Percentiles rank a stretch among this genome's conserved stretches.
phyloP scores from a whole-genome alignment of 768 basidiomycete genomes.

The Naematelia encephala region DNA sequence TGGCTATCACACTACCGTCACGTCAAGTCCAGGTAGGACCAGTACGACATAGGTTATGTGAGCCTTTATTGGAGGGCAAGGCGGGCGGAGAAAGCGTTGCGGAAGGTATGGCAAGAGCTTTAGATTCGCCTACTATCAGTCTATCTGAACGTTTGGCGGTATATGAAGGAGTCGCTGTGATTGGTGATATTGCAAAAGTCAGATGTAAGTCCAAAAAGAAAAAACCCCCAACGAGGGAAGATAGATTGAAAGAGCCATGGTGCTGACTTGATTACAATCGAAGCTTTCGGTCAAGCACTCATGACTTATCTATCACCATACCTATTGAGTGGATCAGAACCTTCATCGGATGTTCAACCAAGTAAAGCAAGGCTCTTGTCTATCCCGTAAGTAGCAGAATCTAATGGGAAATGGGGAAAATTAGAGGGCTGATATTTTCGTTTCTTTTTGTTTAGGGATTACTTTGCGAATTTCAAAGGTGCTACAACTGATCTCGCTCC shows the following conservation, averaged over 20 bases:
- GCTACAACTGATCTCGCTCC: conserved; percentile 40
- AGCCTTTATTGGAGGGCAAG: conserved; percentile 38
- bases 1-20: conserved; percentile 10
- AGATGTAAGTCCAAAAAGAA: conserved; percentile 35
- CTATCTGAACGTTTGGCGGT: conserved; percentile 27
- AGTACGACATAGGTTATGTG: conserved; percentile 45
- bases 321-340: conserved; percentile 38
- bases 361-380: conserved; percentile 33
- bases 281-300: conserved; percentile 44
- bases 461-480: conserved; percentile 45
- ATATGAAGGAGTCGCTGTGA: conserved; percentile 45
- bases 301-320: conserved; percentile 45
- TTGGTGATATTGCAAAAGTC: conserved; percentile 45
- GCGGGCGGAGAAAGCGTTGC: conserved; percentile 40
- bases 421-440: too few species aligned
- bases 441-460: conserved; percentile 29
- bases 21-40: conserved; percentile 41
- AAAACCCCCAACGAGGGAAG: not conserved
- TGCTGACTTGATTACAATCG: too few species aligned
- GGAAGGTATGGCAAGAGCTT: conserved; percentile 43
- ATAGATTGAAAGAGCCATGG: too few species aligned
- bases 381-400: conserved; percentile 45
- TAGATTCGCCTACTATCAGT: conserved; percentile 32
- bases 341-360: conserved; percentile 41
- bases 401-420: too few species aligned